Evolutionary conservation across 441 rosid genomes (phyloP).

Genomic region (Croton setiger): DNA sequence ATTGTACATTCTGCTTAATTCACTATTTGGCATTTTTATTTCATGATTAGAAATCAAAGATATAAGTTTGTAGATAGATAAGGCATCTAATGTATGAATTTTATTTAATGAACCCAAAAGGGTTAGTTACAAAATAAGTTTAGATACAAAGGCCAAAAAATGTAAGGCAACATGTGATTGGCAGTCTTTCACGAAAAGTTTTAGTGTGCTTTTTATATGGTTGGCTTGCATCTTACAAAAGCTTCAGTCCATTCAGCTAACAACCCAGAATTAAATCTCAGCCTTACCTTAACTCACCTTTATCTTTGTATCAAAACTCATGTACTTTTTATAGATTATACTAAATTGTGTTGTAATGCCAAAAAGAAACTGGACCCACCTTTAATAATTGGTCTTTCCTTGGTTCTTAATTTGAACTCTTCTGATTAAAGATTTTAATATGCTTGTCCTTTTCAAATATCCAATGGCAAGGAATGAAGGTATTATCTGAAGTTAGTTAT

Average conservation of each 20-base stretch:
- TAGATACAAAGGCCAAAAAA: slow-evolving; percentile 28
- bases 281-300: slow-evolving; percentile 18
- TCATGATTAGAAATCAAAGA: not conserved
- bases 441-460: not conserved
- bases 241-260: slow-evolving; percentile 25
- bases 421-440: not conserved
- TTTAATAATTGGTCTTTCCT: not conserved
- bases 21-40: not conserved
- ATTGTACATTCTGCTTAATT: not conserved
- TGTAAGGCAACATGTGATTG: slow-evolving; percentile 14
- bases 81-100: not conserved
- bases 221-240: slow-evolving; percentile 30
- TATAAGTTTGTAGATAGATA: not conserved
- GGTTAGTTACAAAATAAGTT: not conserved
- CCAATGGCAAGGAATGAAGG: slow-evolving; percentile 9
- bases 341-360: slow-evolving; percentile 8
- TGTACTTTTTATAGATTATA: not conserved
- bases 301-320: not conserved
- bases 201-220: slow-evolving; percentile 19
- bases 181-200: slow-evolving; percentile 27
- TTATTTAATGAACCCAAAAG: slow-evolving; percentile 12
- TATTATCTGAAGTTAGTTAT: not conserved
- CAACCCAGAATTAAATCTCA: slow-evolving; percentile 24
- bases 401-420: not conserved
- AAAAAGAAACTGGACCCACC: slow-evolving; percentile 20